Percentiles rank a stretch among this genome's conserved stretches.
phyloP scores from a whole-genome alignment of 257 asterid genomes.

The Voacanga thouarsii region DNA sequence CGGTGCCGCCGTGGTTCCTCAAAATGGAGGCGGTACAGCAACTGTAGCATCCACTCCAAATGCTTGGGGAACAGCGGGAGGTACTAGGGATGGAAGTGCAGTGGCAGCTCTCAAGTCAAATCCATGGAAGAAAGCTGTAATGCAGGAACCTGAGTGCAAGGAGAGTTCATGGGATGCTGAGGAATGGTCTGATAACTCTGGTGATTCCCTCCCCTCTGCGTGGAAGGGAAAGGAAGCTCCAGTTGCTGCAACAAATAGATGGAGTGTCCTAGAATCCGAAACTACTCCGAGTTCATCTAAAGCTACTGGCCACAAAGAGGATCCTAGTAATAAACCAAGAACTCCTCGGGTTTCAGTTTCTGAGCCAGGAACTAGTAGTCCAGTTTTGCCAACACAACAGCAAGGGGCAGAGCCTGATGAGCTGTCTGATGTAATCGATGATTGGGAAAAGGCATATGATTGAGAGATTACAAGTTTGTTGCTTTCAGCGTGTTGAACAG shows the following conservation, averaged over 20 bases:
- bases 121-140: constrained; percentile 73
- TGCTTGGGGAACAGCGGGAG: constrained; percentile 56
- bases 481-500: background rate
- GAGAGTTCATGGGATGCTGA: constrained; percentile 69
- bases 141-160: constrained; percentile 52
- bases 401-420: constrained; percentile 28
- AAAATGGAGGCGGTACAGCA: constrained; percentile 34
- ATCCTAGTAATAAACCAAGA: constrained; percentile 27
- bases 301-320: constrained; percentile 24
- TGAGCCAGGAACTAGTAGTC: constrained; percentile 24
- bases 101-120: constrained; percentile 43
- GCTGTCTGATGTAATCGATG: constrained; percentile 66
- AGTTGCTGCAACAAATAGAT: constrained; percentile 49
- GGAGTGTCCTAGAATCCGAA: constrained; percentile 65
- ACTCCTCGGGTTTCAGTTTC: constrained; percentile 20
- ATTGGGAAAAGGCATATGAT: constrained; percentile 89
- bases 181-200: constrained; percentile 47
- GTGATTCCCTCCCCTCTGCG: constrained; percentile 32
- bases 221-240: constrained; percentile 47
- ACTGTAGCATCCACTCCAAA: constrained; percentile 31
- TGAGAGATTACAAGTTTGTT: constrained; percentile 21
- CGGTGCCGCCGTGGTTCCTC: constrained; percentile 70
- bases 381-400: constrained; percentile 18
- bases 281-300: constrained; percentile 35
- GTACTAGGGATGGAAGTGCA: constrained; percentile 41